phyloP scores from a whole-genome alignment of 768 basidiomycete genomes.

The Hypholoma sublateritium region DNA sequence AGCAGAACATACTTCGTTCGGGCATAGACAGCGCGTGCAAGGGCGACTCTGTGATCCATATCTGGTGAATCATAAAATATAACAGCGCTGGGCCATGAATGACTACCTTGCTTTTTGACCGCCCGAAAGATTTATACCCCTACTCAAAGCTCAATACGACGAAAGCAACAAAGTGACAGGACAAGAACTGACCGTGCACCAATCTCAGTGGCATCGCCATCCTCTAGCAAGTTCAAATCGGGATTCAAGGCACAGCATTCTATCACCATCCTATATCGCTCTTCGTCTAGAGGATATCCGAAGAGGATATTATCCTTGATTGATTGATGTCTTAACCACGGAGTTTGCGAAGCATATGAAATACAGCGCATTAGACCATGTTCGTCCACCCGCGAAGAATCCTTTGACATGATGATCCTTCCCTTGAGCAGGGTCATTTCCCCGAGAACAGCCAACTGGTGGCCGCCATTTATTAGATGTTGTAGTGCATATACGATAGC shows the following conservation, averaged over 20 bases:
- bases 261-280: slow-evolving; percentile 73
- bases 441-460: slow-evolving; percentile 43
- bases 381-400: slow-evolving; percentile 56
- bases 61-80: not conserved
- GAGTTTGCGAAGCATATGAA: slow-evolving; percentile 73
- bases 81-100: not conserved
- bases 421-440: slow-evolving; percentile 60
- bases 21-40: slow-evolving; percentile 82
- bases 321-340: slow-evolving; percentile 69
- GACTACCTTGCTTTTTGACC: slow-evolving; percentile 67
- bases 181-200: slow-evolving; percentile 51
- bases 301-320: slow-evolving; percentile 84
- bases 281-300: slow-evolving; percentile 68
- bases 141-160: slow-evolving; percentile 17
- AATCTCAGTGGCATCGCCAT: slow-evolving; percentile 86
- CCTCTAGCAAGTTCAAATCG: slow-evolving; percentile 82
- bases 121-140: slow-evolving; percentile 77
- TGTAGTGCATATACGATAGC: slow-evolving; percentile 29
- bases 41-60: slow-evolving; percentile 54
- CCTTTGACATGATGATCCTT: slow-evolving; percentile 65
- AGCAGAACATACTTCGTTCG: slow-evolving; percentile 70
- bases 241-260: slow-evolving; percentile 81
- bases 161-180: not conserved
- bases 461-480: not conserved
- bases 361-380: slow-evolving; percentile 61